phyloP scores from a whole-genome alignment of 805 yeast species.

The Lipomyces mesembrius region DNA sequence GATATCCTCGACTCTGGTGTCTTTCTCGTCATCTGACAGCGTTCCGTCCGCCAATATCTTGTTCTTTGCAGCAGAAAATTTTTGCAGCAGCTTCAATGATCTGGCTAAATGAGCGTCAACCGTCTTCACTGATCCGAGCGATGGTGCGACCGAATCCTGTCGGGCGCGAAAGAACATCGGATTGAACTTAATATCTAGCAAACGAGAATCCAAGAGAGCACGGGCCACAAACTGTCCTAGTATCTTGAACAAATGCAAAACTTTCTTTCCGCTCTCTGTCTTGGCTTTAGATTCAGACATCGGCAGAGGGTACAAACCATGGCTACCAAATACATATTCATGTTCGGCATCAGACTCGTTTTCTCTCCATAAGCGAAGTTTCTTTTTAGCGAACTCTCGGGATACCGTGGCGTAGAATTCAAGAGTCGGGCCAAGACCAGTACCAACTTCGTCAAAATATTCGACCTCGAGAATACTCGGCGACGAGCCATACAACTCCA shows the following conservation, averaged over 20 bases:
- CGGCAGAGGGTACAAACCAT: constrained; percentile 80
- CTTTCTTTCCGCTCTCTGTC: constrained; percentile 49
- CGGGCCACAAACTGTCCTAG: constrained; percentile 87
- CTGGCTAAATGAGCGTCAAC: constrained; percentile 65
- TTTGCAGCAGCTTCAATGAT: constrained; percentile 59
- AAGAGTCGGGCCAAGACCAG: constrained; percentile 94
- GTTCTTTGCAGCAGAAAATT: constrained; percentile 48
- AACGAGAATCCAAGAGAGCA: constrained; percentile 83
- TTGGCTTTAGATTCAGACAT: constrained; percentile 40
- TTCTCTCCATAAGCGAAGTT: constrained; percentile 71
- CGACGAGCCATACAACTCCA: constrained; percentile 74
- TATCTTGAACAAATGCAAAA: constrained; percentile 60
- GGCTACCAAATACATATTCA: constrained; percentile 49
- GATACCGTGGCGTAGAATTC: constrained; percentile 89
- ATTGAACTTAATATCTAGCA: constrained; percentile 80
- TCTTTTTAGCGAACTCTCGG: constrained; percentile 64
- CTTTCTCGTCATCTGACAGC: constrained; percentile 22
- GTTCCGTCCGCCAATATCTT: constrained; percentile 24
- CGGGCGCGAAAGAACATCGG: constrained; percentile 62
- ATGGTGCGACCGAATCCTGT: constrained; percentile 42
- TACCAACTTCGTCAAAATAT: constrained; percentile 88
- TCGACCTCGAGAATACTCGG: constrained; percentile 86
- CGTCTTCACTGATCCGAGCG: constrained; percentile 50
- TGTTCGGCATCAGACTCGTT: constrained; percentile 38
- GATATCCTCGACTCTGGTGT: constrained; percentile 18